Evolutionary conservation across 805 yeast genomes (phyloP).

Genomic region (Blastobotrys attinorum): DNA sequence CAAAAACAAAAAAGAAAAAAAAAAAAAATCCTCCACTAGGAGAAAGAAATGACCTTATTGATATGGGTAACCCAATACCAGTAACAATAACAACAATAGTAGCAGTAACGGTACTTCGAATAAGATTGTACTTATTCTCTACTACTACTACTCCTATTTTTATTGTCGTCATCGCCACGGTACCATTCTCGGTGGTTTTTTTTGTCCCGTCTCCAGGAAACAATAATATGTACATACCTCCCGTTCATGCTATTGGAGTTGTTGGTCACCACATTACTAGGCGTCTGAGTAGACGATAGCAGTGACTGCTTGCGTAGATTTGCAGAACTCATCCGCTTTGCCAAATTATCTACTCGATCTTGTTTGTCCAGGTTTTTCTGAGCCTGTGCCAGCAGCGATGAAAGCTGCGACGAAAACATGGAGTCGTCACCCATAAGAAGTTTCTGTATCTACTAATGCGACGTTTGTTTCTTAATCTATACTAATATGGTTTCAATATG

Average conservation of each 20-base stretch:
- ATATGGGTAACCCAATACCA: neutral
- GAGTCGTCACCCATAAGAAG: constrained; percentile 10
- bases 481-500: no score
- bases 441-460: neutral
- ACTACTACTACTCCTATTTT: no score
- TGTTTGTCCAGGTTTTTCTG: constrained; percentile 13
- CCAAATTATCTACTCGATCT: constrained; percentile 15
- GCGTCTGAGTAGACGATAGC: no score
- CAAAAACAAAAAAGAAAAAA: no score
- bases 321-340: constrained; percentile 11
- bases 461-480: neutral
- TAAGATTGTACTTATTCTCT: no score
- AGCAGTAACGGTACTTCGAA: no score
- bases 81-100: neutral
- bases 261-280: no score
- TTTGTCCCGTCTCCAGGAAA: neutral
- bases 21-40: no score
- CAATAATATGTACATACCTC: neutral
- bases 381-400: constrained; percentile 19
- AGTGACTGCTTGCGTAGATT: neutral
- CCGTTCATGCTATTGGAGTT: neutral
- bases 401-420: constrained; percentile 18
- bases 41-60: no score
- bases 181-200: no score
- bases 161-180: no score